phyloP scores from a whole-genome alignment of 257 asterid species.

The Scutellaria baicalensis region DNA sequence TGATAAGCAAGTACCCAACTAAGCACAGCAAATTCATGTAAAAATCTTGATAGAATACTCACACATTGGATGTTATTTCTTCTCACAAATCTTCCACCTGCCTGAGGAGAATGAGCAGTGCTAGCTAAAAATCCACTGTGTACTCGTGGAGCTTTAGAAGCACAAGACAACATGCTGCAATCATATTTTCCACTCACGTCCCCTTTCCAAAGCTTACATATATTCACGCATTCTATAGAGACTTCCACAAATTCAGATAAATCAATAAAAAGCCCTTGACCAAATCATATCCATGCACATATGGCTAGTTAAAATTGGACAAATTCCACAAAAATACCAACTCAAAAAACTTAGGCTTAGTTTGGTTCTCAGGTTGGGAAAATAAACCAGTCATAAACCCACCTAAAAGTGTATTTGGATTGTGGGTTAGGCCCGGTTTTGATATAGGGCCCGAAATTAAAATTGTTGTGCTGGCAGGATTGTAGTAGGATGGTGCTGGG shows the following conservation, averaged over 20 bases:
- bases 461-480: too few species aligned
- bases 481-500: too few species aligned
- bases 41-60: constrained; percentile 24
- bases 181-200: constrained; percentile 60
- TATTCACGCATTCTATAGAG: constrained; percentile 66
- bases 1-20: neutral
- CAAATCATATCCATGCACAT: neutral
- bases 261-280: neutral
- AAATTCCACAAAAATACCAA: neutral
- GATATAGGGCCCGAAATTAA: too few species aligned
- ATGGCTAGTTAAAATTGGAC: neutral
- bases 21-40: neutral
- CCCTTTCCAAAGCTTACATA: constrained; percentile 70
- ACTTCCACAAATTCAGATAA: constrained; percentile 39
- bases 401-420: too few species aligned
- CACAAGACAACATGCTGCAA: constrained; percentile 66
- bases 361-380: too few species aligned
- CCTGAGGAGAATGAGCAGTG: constrained; percentile 57
- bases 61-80: constrained; percentile 46
- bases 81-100: constrained; percentile 31
- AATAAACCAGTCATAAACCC: too few species aligned
- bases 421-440: too few species aligned
- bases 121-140: constrained; percentile 83
- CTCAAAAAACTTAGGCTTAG: neutral
- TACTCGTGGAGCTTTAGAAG: constrained; percentile 74